These are phyloP conservation scores for Solanum dulcamara DNA, from an alignment of 257 asterid genomes.

Conservation along the genomic window DNA sequence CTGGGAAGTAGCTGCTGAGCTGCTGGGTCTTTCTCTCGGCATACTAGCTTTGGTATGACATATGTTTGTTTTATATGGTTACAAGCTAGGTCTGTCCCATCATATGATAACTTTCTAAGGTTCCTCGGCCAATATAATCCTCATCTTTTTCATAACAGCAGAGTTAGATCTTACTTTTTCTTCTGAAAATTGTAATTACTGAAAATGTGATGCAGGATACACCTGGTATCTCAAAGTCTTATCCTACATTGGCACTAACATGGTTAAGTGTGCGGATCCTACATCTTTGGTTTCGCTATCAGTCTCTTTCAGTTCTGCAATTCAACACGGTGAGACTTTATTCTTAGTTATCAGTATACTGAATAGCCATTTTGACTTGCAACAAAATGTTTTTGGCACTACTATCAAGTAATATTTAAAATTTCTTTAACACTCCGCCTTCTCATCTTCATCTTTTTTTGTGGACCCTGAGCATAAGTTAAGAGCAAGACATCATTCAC, in stretches of 20 bases:
- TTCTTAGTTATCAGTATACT: neutral
- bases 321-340: slow-evolving; percentile 57
- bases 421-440: neutral
- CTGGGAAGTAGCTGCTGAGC: slow-evolving; percentile 97
- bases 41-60: slow-evolving; percentile 65
- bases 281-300: slow-evolving; percentile 92
- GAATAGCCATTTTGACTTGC: neutral
- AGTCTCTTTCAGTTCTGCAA: slow-evolving; percentile 73
- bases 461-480: neutral
- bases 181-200: neutral
- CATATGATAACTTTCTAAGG: neutral
- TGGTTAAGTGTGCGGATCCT: slow-evolving; percentile 74
- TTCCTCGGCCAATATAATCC: neutral
- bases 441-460: neutral
- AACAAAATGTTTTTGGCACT: neutral
- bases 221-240: slow-evolving; percentile 59
- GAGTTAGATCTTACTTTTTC: neutral
- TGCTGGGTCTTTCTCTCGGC: slow-evolving; percentile 88
- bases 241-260: slow-evolving; percentile 44
- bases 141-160: neutral
- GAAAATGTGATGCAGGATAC: slow-evolving; percentile 56
- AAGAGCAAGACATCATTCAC: neutral
- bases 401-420: neutral
- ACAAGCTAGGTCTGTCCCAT: neutral
- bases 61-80: neutral